Evolutionary conservation across 805 yeast species (phyloP), one percentile per base, ranked within the genome.

Genomic region (Kluyveromyces siamensis): DNA sequence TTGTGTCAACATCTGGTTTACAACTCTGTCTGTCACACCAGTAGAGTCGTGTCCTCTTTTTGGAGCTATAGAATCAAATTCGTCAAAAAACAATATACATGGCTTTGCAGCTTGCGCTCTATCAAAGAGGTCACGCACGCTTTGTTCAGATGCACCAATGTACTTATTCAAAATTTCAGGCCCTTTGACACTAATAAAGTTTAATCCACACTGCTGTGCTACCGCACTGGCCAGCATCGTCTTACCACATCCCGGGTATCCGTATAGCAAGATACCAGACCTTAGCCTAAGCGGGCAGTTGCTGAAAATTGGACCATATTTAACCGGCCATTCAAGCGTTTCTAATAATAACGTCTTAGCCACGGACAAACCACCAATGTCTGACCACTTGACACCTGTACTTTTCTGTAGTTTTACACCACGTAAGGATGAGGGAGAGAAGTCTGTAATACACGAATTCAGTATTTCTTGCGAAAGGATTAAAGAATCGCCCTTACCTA

Each of bases 201-300:
- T 91, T 51, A 91, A 72, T 0, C 97, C 97, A 68, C 96, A 89
- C 62, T 90, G 93, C 1, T 88, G 83, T 1, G 96, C 95, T 46
- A 91, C 86, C 0, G 97, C 96, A 49, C 93, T 84, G 0, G 98
- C 98, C 38, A 91, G 66, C 52, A 90, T 72, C 0, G 98, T 91
- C 66, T 91, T 91, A 42, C 99, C 99, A 68, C 99, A 91, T 2
- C 99, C 99, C 0, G 99, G 98, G 62, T 87, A 91, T 0, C 99
- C 99, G 65, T 91, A 91, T 13, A 91, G 74, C 45, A 91, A 69
- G 21, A 91, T 79, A 45, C 99, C 99, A 0, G 96, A 87, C 58
- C 98, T 75, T 46, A 91, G 72, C 48, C 98, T 70, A 46, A 91
- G 70, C 0, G 98, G 96, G 59, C 96, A 87, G 52, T 80, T 80